phyloP scores from a whole-genome alignment of 2,329 filamentous ascomycete genomes.

The Penicillium concentricum region DNA sequence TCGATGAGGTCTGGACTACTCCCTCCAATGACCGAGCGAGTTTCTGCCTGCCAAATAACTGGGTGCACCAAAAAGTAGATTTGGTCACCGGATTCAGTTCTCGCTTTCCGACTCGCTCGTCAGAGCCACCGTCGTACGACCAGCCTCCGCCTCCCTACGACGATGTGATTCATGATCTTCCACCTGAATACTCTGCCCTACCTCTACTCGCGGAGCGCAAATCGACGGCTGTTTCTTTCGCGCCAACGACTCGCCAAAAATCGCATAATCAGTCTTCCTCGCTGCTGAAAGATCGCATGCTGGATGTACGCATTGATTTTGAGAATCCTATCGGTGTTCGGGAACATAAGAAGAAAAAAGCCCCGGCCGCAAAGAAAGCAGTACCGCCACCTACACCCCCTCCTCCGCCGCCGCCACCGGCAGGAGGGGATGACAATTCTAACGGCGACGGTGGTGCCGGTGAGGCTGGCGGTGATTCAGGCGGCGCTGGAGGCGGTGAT shows the following conservation, averaged over 20 bases:
- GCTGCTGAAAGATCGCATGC: slow-evolving; percentile 7
- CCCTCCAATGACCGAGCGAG: neutral
- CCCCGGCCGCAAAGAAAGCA: slow-evolving; percentile 18
- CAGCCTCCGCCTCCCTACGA: slow-evolving; percentile 34
- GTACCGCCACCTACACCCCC: slow-evolving; percentile 12
- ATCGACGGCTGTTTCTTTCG: slow-evolving; percentile 5
- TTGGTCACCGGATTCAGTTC: slow-evolving; percentile 11
- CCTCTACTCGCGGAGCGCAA: slow-evolving; percentile 29
- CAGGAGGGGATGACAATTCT: slow-evolving; percentile 41
- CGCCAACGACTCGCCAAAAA: slow-evolving; percentile 7
- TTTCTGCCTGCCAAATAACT: neutral
- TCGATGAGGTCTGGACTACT: slow-evolving; percentile 14
- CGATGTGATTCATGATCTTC: slow-evolving; percentile 33
- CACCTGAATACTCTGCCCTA: slow-evolving; percentile 34
- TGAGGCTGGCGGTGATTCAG: slow-evolving; percentile 31
- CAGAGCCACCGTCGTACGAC: slow-evolving; percentile 21
- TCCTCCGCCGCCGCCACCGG: slow-evolving; percentile 19
- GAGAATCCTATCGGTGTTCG: slow-evolving; percentile 25
- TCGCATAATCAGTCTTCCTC: slow-evolving; percentile 6
- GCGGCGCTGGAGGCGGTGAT: slow-evolving; percentile 31
- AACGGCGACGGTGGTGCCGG: slow-evolving; percentile 34
- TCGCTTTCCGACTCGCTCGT: neutral
- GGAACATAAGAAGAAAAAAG: slow-evolving; percentile 38
- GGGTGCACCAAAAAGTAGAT: neutral
- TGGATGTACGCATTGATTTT: slow-evolving; percentile 26